Conservation (phyloP, 345 rosid genomes). For the Eucalyptus melliodora region DNA sequence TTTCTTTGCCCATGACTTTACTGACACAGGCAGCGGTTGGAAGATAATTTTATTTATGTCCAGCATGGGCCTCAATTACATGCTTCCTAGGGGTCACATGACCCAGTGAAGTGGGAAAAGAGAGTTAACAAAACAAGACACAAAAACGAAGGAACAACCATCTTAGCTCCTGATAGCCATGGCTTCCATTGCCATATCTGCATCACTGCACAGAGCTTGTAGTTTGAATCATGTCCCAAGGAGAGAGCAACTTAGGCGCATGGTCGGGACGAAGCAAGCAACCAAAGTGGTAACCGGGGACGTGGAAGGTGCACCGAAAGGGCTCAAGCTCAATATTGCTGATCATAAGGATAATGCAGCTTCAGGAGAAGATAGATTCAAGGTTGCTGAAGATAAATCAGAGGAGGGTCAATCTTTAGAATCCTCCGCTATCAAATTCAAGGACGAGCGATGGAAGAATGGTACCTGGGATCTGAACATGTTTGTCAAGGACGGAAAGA, state of each 20-base stretch:
- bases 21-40: neutral
- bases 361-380: neutral
- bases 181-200: constrained; percentile 38
- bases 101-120: neutral
- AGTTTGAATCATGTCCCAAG: neutral
- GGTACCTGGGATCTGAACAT: constrained; percentile 45
- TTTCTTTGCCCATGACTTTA: neutral
- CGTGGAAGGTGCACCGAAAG: neutral
- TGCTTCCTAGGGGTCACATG: neutral
- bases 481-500: constrained; percentile 36
- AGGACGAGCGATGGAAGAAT: constrained; percentile 31
- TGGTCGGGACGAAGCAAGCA: constrained; percentile 22
- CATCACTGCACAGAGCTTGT: constrained; percentile 14
- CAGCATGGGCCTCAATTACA: neutral
- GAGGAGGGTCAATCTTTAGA: constrained; percentile 1
- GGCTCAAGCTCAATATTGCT: neutral
- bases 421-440: constrained; percentile 10
- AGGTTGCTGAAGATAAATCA: neutral
- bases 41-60: neutral
- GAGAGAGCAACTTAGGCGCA: neutral
- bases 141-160: neutral
- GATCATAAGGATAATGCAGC: neutral
- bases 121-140: neutral
- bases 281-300: constrained; percentile 7
- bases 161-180: neutral